A percentile compares a stretch with the other conserved stretches of the same genome.
phyloP scores from a whole-genome alignment of 176 grass and related monocot genomes.

The Cenchrus americanus region DNA sequence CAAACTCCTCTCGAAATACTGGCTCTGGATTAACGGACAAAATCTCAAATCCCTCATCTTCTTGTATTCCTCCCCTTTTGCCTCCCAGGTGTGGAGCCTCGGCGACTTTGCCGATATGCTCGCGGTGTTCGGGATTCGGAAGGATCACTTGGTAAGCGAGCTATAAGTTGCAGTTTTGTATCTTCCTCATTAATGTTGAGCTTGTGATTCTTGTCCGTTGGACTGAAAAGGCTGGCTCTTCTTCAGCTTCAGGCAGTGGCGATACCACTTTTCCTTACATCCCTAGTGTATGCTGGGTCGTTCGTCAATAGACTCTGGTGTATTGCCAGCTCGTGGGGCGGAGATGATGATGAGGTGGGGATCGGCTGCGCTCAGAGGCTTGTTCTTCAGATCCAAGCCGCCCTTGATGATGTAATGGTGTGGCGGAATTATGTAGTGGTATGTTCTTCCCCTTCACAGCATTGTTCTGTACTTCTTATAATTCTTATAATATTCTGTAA shows the following conservation, averaged over 20 bases:
- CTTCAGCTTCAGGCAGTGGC: slow-evolving; percentile 65
- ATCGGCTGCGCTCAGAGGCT: slow-evolving; percentile 35
- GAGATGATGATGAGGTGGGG: slow-evolving; percentile 11
- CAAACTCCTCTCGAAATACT: not conserved
- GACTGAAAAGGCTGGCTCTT: slow-evolving; percentile 43
- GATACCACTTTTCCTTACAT: slow-evolving; percentile 78
- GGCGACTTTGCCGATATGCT: slow-evolving; percentile 46
- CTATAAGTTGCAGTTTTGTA: slow-evolving; percentile 15
- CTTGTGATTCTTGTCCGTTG: slow-evolving; percentile 31
- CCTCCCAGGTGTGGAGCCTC: slow-evolving; percentile 37
- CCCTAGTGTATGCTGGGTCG: slow-evolving; percentile 73
- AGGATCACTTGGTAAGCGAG: slow-evolving; percentile 59
- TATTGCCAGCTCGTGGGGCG: slow-evolving; percentile 9
- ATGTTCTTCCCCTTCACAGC: slow-evolving; percentile 11
- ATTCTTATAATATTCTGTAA: not conserved
- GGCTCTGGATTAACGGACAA: not conserved
- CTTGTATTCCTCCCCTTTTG: not conserved
- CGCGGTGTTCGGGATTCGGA: slow-evolving; percentile 67
- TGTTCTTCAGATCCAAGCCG: slow-evolving; percentile 37
- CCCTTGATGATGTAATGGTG: slow-evolving; percentile 59
- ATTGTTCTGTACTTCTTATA: not conserved
- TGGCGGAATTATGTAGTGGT: slow-evolving; percentile 92
- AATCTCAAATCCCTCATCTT: slow-evolving; percentile 11
- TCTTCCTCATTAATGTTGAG: not conserved
- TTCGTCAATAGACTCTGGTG: slow-evolving; percentile 52